Evolutionary conservation across 1,284 basidiomycete species (phyloP).

Genomic region (Hymenochaete sp.): DNA sequence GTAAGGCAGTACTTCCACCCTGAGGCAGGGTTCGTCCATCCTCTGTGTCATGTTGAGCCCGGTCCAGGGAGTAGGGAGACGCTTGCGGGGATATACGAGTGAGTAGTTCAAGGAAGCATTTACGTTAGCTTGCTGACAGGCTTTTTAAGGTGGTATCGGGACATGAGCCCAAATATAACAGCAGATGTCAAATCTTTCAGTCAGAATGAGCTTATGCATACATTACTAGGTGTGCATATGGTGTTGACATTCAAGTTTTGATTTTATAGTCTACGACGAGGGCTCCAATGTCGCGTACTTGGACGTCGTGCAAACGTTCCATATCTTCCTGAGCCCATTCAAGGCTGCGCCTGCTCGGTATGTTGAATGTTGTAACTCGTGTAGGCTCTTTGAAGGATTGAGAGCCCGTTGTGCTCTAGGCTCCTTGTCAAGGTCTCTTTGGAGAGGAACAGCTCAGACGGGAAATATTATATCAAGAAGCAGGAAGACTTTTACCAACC

Average conservation of each 20-base stretch:
- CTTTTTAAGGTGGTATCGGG: conserved; percentile 44
- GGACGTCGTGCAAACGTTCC: conserved; percentile 45
- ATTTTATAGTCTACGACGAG: conserved; percentile 34
- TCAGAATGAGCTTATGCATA: conserved; percentile 22
- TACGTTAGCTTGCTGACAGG: not conserved
- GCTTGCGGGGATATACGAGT: conserved; percentile 49
- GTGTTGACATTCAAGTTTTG: not conserved
- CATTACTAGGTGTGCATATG: not conserved
- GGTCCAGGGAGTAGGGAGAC: conserved; percentile 39
- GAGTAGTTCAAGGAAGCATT: conserved; percentile 5
- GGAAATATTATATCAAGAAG: conserved; percentile 39
- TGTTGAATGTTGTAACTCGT: conserved; percentile 14
- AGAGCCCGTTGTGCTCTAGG: conserved; percentile 12
- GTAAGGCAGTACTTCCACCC: conserved; percentile 40
- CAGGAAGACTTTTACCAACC: conserved; percentile 61
- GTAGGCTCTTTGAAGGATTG: not conserved
- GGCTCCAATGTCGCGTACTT: conserved; percentile 33
- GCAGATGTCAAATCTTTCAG: conserved; percentile 36
- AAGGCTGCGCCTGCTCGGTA: conserved; percentile 39
- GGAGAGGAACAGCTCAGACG: conserved; percentile 25
- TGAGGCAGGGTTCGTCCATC: conserved; percentile 47
- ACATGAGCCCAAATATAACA: conserved; percentile 42
- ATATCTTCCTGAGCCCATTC: conserved; percentile 41
- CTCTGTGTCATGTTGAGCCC: conserved; percentile 38
- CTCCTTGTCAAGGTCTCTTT: conserved; percentile 42